These are phyloP conservation scores for Camillea tinctor DNA, from an alignment of 2,329 filamentous ascomycete species.

Conservation along the genomic window DNA sequence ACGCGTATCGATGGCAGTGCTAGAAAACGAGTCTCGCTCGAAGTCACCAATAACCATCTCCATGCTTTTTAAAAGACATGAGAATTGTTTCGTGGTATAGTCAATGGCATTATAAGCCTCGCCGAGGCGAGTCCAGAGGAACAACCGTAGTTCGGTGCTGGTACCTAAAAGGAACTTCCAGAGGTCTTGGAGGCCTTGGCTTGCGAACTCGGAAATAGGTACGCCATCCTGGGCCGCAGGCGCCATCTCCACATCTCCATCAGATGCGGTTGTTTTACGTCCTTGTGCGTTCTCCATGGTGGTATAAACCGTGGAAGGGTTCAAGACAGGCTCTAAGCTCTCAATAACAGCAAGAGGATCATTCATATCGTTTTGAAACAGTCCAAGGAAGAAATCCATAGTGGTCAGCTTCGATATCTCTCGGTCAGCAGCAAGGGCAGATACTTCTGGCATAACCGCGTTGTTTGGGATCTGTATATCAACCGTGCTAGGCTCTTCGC, in stretches of 20 bases:
- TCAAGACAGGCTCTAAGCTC: slow-evolving; percentile 86
- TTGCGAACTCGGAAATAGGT: slow-evolving; percentile 52
- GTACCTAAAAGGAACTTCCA: slow-evolving; percentile 81
- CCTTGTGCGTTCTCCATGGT: slow-evolving; percentile 18
- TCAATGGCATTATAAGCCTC: slow-evolving; percentile 84
- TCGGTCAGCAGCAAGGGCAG: slow-evolving; percentile 76
- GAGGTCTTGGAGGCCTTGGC: slow-evolving; percentile 68
- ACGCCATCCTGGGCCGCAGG: slow-evolving; percentile 23
- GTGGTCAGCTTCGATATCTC: slow-evolving; percentile 92
- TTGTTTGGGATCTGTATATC: slow-evolving; percentile 76
- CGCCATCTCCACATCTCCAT: slow-evolving; percentile 11
- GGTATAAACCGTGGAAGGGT: slow-evolving; percentile 60
- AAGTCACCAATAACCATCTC: slow-evolving; percentile 72
- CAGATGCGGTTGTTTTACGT: slow-evolving; percentile 16
- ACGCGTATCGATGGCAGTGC: slow-evolving; percentile 62
- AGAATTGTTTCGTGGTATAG: slow-evolving; percentile 84
- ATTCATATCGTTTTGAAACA: slow-evolving; percentile 80
- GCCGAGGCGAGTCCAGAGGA: slow-evolving; percentile 87
- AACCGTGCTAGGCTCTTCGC: slow-evolving; percentile 36
- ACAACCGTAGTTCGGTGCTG: slow-evolving; percentile 77
- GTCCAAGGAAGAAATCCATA: slow-evolving; percentile 90
- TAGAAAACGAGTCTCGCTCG: slow-evolving; percentile 61
- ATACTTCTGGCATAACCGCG: slow-evolving; percentile 82
- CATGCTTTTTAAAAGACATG: slow-evolving; percentile 81
- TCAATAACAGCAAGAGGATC: slow-evolving; percentile 86